Evolutionary conservation across 2,329 filamentous ascomycete genomes (phyloP).

Genomic region (Penicillium verrucosum): DNA sequence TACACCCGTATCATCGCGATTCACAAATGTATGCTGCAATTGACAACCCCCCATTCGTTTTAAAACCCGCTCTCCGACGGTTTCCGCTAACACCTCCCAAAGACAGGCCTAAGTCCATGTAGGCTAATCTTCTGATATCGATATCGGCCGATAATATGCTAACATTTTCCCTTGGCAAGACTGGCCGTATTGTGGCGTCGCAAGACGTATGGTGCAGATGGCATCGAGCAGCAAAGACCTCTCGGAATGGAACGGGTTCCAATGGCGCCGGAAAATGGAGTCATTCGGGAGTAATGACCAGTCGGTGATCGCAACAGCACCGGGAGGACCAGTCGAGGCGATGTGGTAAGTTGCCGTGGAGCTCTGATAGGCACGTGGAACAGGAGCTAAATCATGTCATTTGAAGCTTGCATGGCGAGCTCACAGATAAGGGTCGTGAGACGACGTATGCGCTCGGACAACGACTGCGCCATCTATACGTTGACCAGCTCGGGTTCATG

Average conservation of each 20-base stretch:
- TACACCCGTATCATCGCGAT: constrained; percentile 81
- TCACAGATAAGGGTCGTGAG: constrained; percentile 71
- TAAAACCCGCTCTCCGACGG: not conserved
- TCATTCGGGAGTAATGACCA: constrained; percentile 70
- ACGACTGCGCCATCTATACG: constrained; percentile 68
- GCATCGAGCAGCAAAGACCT: constrained; percentile 54
- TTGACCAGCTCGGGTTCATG: constrained; percentile 71
- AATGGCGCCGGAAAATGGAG: constrained; percentile 72
- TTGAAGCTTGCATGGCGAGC: constrained; percentile 55
- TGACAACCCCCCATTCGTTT: not conserved
- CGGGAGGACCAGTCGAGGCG: constrained; percentile 67
- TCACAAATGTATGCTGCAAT: constrained; percentile 62
- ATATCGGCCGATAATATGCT: constrained; percentile 7
- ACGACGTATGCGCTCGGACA: constrained; percentile 68
- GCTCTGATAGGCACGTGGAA: not conserved
- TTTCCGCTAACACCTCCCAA: constrained; percentile 11
- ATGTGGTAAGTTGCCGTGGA: constrained; percentile 64
- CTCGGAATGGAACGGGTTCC: constrained; percentile 56
- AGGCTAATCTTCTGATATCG: constrained; percentile 16
- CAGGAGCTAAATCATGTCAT: constrained; percentile 11
- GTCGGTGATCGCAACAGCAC: constrained; percentile 67
- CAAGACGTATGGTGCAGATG: constrained; percentile 65
- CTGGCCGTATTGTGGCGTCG: constrained; percentile 89
- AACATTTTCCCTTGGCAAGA: constrained; percentile 39
- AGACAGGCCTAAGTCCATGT: constrained; percentile 53